phyloP scores from a whole-genome alignment of 2,329 filamentous ascomycete species.

The Pseudogymnoascus sp. region DNA sequence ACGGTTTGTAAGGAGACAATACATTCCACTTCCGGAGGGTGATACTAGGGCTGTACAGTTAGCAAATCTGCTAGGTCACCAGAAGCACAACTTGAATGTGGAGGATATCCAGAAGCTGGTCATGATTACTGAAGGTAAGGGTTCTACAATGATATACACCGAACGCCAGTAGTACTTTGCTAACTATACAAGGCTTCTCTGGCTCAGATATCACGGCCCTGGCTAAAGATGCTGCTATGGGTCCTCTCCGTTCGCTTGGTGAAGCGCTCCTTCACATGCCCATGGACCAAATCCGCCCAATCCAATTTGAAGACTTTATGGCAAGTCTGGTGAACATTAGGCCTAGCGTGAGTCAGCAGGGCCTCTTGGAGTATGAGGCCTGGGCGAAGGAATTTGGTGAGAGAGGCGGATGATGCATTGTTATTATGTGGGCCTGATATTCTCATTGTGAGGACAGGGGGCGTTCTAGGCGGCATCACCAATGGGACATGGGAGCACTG shows the following conservation, averaged over 20 bases:
- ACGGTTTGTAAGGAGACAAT: slow-evolving; percentile 86
- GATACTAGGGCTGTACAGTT: slow-evolving; percentile 74
- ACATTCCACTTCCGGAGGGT: slow-evolving; percentile 86
- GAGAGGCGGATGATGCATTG: slow-evolving; percentile 57
- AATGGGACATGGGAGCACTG: neutral
- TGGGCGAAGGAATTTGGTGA: slow-evolving; percentile 95
- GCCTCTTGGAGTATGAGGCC: slow-evolving; percentile 82
- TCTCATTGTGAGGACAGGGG: neutral
- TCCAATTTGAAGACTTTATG: slow-evolving; percentile 73
- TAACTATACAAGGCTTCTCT: slow-evolving; percentile 65
- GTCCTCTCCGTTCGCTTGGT: slow-evolving; percentile 79
- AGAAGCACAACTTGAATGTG: slow-evolving; percentile 71
- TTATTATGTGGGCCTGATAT: neutral
- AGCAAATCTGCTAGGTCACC: slow-evolving; percentile 70
- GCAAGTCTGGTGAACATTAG: slow-evolving; percentile 77
- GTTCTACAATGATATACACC: neutral
- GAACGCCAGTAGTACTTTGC: slow-evolving; percentile 10
- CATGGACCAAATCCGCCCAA: slow-evolving; percentile 89
- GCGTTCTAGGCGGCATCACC: neutral
- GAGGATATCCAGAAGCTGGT: slow-evolving; percentile 68
- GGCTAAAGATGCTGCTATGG: slow-evolving; percentile 97
- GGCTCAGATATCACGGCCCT: slow-evolving; percentile 94
- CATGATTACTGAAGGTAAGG: slow-evolving; percentile 71
- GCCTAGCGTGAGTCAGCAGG: slow-evolving; percentile 79
- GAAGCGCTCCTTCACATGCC: slow-evolving; percentile 84